phyloP scores from a whole-genome alignment of 2,329 filamentous ascomycete species.

The Colletotrichum abscissum region DNA sequence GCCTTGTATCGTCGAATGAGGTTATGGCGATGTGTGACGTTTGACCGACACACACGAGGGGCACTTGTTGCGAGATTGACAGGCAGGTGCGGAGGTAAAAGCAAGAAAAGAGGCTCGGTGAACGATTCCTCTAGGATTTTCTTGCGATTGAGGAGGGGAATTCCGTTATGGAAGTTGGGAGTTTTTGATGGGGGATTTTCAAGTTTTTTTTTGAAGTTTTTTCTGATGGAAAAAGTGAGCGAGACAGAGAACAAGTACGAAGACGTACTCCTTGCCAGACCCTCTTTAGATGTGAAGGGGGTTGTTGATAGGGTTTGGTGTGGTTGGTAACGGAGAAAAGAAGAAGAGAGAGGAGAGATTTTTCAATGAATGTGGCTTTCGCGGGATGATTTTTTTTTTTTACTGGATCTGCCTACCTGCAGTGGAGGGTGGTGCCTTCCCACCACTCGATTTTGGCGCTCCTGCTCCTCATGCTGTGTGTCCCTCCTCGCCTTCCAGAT shows the following conservation, averaged over 20 bases:
- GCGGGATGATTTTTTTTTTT: slow-evolving; percentile 37
- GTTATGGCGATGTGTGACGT: slow-evolving; percentile 34
- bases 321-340: slow-evolving; percentile 55
- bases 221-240: slow-evolving; percentile 61
- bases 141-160: slow-evolving; percentile 33
- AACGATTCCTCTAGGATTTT: slow-evolving; percentile 23
- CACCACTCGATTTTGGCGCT: slow-evolving; percentile 8
- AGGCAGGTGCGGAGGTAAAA: slow-evolving; percentile 33
- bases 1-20: slow-evolving; percentile 27
- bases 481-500: slow-evolving; percentile 26
- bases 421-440: slow-evolving; percentile 25
- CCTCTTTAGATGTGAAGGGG: slow-evolving; percentile 55
- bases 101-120: slow-evolving; percentile 31
- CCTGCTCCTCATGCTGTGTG: neutral
- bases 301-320: slow-evolving; percentile 62
- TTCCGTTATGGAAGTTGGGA: slow-evolving; percentile 36
- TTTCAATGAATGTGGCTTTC: slow-evolving; percentile 44
- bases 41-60: slow-evolving; percentile 36
- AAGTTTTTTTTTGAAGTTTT: slow-evolving; percentile 70
- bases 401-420: slow-evolving; percentile 30
- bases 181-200: slow-evolving; percentile 61
- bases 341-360: slow-evolving; percentile 51
- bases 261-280: slow-evolving; percentile 68
- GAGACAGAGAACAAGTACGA: slow-evolving; percentile 71
- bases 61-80: slow-evolving; percentile 33